A percentile compares a stretch with the other conserved stretches of the same genome.
Conservation (phyloP, 768 basidiomycete genomes). For the Pilatotrama ljubarskyi region DNA sequence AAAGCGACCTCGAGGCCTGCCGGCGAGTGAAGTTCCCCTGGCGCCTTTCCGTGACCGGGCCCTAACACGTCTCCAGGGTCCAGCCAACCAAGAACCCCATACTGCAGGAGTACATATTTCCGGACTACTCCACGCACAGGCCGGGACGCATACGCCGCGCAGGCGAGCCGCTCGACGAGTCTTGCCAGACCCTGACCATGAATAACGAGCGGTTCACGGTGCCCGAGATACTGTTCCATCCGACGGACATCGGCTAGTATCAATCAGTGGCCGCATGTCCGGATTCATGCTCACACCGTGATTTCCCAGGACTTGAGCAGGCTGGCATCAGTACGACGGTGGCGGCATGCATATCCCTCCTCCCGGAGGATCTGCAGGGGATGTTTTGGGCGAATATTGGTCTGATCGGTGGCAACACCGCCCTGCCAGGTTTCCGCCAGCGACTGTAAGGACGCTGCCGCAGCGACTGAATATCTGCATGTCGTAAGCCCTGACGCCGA, state of each 20-base stretch:
- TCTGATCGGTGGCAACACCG: conserved; percentile 80
- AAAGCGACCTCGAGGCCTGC: conserved; percentile 71
- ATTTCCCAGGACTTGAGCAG: conserved; percentile 67
- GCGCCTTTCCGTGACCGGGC: conserved; percentile 2
- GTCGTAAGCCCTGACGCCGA: conserved; percentile 7
- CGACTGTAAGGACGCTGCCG: conserved; percentile 55
- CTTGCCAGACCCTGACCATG: conserved; percentile 77
- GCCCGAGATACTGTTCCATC: conserved; percentile 90
- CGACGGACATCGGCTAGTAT: conserved; percentile 77
- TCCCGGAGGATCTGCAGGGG: conserved; percentile 82
- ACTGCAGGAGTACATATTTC: conserved; percentile 87
- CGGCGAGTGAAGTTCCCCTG: conserved; percentile 52
- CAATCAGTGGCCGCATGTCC: background rate
- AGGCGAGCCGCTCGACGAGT: conserved; percentile 53
- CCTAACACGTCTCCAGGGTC: conserved; percentile 37
- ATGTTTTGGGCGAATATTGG: conserved; percentile 97
- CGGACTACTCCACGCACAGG: conserved; percentile 75
- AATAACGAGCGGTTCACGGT: conserved; percentile 90
- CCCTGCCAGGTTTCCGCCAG: conserved; percentile 69
- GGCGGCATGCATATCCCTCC: conserved; percentile 68
- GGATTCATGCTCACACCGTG: conserved; percentile 13
- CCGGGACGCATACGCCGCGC: conserved; percentile 55
- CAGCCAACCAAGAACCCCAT: conserved; percentile 64
- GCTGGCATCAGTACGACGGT: conserved; percentile 77
- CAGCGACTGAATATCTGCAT: conserved; percentile 1